Conservation (phyloP, 805 yeast species). For the Saccharomycopsis capsularis region DNA sequence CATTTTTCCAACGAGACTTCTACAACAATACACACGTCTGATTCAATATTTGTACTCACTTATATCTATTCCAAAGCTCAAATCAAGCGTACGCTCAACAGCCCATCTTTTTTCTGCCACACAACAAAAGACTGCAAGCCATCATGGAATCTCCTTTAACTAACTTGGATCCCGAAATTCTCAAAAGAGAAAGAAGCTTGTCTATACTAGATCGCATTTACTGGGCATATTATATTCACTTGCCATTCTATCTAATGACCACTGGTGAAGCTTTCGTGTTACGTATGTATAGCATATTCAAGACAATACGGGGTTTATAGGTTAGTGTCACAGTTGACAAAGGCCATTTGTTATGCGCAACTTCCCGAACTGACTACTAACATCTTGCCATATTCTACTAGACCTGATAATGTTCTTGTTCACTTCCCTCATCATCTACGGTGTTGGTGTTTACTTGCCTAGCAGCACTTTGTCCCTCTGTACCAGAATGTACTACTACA, state of each 20-base stretch:
- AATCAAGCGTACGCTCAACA: too few species aligned
- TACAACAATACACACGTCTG: too few species aligned
- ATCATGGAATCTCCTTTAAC: too few species aligned
- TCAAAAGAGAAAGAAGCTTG: constrained; percentile 13
- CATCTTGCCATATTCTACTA: too few species aligned
- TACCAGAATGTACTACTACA: constrained; percentile 28
- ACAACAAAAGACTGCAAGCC: too few species aligned
- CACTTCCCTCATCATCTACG: constrained; percentile 34
- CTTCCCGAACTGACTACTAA: constrained; percentile 7
- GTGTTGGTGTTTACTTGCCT: constrained; percentile 31
- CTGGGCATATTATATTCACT: constrained; percentile 40
- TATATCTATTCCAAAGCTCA: too few species aligned
- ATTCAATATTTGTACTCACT: too few species aligned
- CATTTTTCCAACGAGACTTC: too few species aligned
- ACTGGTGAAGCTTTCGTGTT: constrained; percentile 35
- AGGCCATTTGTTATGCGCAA: too few species aligned
- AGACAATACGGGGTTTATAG: too few species aligned
- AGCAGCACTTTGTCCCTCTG: constrained; percentile 23
- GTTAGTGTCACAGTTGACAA: too few species aligned
- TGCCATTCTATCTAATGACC: constrained; percentile 40
- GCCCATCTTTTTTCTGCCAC: too few species aligned
- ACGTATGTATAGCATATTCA: constrained; percentile 27
- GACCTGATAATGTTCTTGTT: constrained; percentile 31
- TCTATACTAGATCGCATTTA: constrained; percentile 29
- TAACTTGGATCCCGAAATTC: constrained; percentile 24